These are phyloP conservation scores for Astragalus membranaceus DNA, from an alignment of 306 rosid species.

Conservation along the genomic window DNA sequence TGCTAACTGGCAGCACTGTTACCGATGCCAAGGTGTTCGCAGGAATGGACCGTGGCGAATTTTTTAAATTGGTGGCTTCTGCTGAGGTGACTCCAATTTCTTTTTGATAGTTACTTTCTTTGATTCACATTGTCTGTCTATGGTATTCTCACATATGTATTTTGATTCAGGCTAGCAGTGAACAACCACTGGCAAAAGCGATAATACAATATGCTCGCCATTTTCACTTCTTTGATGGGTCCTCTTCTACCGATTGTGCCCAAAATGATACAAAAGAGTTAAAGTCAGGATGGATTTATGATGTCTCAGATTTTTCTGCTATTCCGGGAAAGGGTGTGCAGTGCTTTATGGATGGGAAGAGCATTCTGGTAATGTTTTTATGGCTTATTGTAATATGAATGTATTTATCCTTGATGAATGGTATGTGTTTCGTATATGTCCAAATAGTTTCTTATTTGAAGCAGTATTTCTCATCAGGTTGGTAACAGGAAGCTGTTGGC, in stretches of 20 bases:
- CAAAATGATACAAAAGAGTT: constrained; percentile 34
- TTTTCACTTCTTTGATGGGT: constrained; percentile 81
- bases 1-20: no score
- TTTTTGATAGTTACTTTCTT: not conserved
- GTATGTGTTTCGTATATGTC: constrained; percentile 11
- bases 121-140: not conserved
- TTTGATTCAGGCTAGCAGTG: constrained; percentile 80
- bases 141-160: constrained; percentile 13
- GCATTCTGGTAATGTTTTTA: constrained; percentile 45
- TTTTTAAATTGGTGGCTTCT: constrained; percentile 93
- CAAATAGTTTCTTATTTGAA: constrained; percentile 24
- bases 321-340: constrained; percentile 86
- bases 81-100: constrained; percentile 71
- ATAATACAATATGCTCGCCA: constrained; percentile 87
- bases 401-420: constrained; percentile 50
- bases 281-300: constrained; percentile 72
- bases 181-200: constrained; percentile 94
- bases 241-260: constrained; percentile 41
- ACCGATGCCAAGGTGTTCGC: constrained; percentile 71
- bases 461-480: constrained; percentile 48
- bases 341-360: constrained; percentile 66
- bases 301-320: constrained; percentile 71
- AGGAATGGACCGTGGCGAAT: constrained; percentile 84
- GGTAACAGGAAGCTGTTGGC: constrained; percentile 88
- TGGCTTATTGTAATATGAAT: constrained; percentile 6